Base-by-base conservation (phyloP, 2,329 filamentous ascomycete genomes). In the Aspergillus ochraceus region DNA sequence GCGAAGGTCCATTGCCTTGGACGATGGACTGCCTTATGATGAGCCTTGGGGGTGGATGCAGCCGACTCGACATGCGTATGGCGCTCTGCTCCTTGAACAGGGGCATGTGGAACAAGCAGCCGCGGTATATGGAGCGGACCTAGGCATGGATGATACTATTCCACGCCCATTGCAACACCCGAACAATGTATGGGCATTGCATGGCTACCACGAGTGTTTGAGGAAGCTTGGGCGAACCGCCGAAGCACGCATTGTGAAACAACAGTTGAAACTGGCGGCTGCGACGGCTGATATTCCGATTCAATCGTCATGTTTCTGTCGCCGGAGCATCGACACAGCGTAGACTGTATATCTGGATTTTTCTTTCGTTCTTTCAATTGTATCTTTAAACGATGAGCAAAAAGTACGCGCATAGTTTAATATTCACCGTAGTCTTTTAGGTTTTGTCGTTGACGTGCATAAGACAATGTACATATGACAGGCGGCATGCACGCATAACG, bases 21-120 rank as follows among this genome's bases (percentile, higher is more conserved):
- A 90, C 62, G 88, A 90, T 66, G 74, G 71, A 0, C 79, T 92
- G 29, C 86, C 85, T 0, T 92, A 90, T 61, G 87, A 88, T 52
- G 90, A 92, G 70, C 90, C 90, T 0, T 91, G 89, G 89, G 88
- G 87, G 0, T 92, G 89, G 89, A 91, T 92, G 88, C 87, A 90
- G 69, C 89, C 89, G 0, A 84, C 86, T 0, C 80, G 88, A 3
- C 89, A 92, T 71, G 89, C 89, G 0, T 88, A 88, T 54, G 89
- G 86, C 1, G 89, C 89, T 0, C 77, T 92, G 3, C 71, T 90
- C 30, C 78, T 90, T 12, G 89, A 92, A 68, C 88, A 89, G 67
- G 85, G 83, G 0, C 77, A 76, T n/a, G 76, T 84, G 0, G 79
- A 83, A 24, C 78, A 88, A 52, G 87, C 88, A 0, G 74, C 80